phyloP scores from a whole-genome alignment of 2,329 filamentous ascomycete genomes.

The Xylogone sp. region DNA sequence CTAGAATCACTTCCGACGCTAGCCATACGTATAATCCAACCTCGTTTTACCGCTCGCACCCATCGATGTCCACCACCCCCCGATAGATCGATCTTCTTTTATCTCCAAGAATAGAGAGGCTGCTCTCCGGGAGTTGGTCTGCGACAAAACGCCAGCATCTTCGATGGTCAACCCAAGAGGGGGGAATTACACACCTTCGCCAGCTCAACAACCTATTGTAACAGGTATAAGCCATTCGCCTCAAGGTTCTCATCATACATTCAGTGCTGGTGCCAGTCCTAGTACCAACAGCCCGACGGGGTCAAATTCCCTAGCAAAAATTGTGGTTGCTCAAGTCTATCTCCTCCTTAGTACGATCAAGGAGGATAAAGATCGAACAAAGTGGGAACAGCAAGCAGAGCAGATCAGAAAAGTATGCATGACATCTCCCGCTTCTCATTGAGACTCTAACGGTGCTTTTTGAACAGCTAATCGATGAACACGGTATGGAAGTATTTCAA shows the following conservation, averaged over 20 bases:
- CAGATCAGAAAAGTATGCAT: constrained; percentile 81
- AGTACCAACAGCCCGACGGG: constrained; percentile 37
- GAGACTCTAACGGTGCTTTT: constrained; percentile 7
- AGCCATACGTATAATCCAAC: not conserved
- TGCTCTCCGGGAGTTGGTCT: constrained; percentile 30
- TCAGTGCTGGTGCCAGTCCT: constrained; percentile 30
- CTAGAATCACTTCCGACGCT: not conserved
- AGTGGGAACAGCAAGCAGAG: constrained; percentile 89
- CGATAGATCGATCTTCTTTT: constrained; percentile 27
- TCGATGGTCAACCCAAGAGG: constrained; percentile 33
- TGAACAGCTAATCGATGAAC: constrained; percentile 83
- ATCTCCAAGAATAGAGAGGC: constrained; percentile 28
- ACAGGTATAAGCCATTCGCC: constrained; percentile 31
- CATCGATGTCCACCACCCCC: constrained; percentile 25
- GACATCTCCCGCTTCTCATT: constrained; percentile 2
- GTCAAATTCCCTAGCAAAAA: constrained; percentile 73
- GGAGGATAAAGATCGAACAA: constrained; percentile 84
- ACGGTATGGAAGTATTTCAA: constrained; percentile 98
- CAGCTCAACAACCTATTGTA: constrained; percentile 29
- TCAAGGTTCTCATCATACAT: constrained; percentile 41
- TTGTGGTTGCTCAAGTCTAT: constrained; percentile 93
- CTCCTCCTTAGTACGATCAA: constrained; percentile 91
- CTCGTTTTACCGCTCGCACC: constrained; percentile 1
- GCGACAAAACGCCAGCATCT: constrained; percentile 27
- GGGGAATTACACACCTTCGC: constrained; percentile 32